Percentiles rank a stretch among this genome's conserved stretches.
These are phyloP conservation scores for Neurospora tetraspora DNA, from an alignment of 495 filamentous ascomycete species.

Conservation along the genomic window DNA sequence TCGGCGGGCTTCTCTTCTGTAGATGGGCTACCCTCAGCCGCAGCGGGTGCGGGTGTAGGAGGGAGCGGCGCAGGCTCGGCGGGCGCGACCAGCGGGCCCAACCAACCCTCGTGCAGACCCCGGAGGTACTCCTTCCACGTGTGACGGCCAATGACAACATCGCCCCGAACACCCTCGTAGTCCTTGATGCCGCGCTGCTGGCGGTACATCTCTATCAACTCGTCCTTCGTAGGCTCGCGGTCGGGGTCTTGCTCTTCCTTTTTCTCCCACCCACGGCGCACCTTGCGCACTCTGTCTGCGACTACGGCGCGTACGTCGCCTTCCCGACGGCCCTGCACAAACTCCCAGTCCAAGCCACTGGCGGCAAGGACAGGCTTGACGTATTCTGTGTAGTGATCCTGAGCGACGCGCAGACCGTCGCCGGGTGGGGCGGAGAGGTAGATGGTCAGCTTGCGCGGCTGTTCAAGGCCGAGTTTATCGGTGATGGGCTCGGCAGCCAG, in stretches of 20 bases:
- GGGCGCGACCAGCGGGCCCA: constrained; percentile 59
- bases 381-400: constrained; percentile 92
- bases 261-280: constrained; percentile 49
- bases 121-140: constrained; percentile 97
- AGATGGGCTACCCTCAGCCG: constrained; percentile 22
- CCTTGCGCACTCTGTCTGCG: constrained; percentile 69
- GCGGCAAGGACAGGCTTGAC: constrained; percentile 88
- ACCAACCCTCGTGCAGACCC: constrained; percentile 91
- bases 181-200: constrained; percentile 52
- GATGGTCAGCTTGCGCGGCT: constrained; percentile 79
- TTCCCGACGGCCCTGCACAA: constrained; percentile 80
- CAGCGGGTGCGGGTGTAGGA: constrained; percentile 10
- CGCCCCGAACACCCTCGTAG: constrained; percentile 64
- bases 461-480: constrained; percentile 39
- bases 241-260: constrained; percentile 34
- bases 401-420: constrained; percentile 68
- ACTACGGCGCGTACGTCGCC: constrained; percentile 76
- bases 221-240: constrained; percentile 39
- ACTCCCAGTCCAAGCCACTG: constrained; percentile 87
- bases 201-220: constrained; percentile 46
- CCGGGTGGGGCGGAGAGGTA: constrained; percentile 78
- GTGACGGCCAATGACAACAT: constrained; percentile 82
- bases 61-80: constrained; percentile 19
- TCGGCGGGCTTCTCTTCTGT: constrained; percentile 17
- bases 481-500: constrained; percentile 66